Base-by-base conservation (phyloP, 306 rosid species). In the Oemleria cerasiformis region DNA sequence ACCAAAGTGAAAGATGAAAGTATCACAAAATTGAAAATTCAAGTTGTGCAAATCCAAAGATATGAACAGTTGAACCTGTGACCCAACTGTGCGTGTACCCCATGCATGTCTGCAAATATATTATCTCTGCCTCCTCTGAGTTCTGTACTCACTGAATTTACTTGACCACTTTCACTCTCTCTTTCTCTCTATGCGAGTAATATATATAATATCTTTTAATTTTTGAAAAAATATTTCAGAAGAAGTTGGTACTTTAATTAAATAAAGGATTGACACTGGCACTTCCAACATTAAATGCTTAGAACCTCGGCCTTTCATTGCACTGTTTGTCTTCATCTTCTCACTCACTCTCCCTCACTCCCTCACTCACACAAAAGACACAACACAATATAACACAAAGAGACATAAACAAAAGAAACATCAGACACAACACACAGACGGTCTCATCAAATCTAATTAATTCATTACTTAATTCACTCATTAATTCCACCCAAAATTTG, bases 261-360 rank as follows among this genome's bases (percentile, higher is more conserved):
- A 83, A 75, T 84, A 78, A 70, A 82, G 58, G 68, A 80, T 66
- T 19, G 79, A 71, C 2, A 84, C 82, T 84, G 83, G 78, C 83
- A 79, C 89, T 84, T 86, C 86, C 51, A 38, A 62, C 82, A 87
- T 79, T 84, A 41, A 91, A 74, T 79, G 82, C 78, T 66, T 51
- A 79, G 78, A 85, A 80, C 86, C 86, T 84, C 72, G 75, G 71
- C 88, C 84, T 34, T 88, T 85, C 88, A 83, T 79, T 73, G 76
- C 77, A 84, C 86, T 87, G 82, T 89, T 90, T 84, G 96, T 90
- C 96, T 85, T 80, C 89, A 70, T 86, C 76, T 77, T 79, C 82
- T 75, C 79, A 42, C 76, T 54, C 78, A 63, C 61, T 68, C 73
- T 54, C 78, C 67, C 61, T 68, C 73, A 41, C 82, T 67, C 81